Conservation (phyloP, 2,329 filamentous ascomycete genomes). For the Talaromyces albobiverticillius region DNA sequence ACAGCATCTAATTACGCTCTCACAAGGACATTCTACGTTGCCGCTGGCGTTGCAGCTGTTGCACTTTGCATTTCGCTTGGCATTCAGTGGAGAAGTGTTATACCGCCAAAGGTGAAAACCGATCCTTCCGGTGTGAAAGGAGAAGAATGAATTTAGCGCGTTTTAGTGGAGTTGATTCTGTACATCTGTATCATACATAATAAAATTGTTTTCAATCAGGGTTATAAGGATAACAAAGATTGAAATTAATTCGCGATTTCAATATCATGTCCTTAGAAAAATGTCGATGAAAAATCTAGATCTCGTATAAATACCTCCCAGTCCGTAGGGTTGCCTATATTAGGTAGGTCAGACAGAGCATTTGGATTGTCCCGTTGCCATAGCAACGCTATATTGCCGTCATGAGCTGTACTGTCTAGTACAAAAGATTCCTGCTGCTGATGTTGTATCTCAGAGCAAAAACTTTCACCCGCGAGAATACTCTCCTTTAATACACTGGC, state of each 20-base stretch:
- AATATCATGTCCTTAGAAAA: background rate
- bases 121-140: too few relatives aligned
- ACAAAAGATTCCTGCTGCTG: background rate
- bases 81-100: too few relatives aligned
- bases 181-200: too few relatives aligned
- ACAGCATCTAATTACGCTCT: too few relatives aligned
- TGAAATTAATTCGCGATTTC: background rate
- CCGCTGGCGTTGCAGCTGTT: too few relatives aligned
- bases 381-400: background rate
- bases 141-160: too few relatives aligned
- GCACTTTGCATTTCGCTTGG: too few relatives aligned
- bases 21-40: too few relatives aligned
- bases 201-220: too few relatives aligned
- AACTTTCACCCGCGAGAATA: too few relatives aligned
- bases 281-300: slow-evolving; percentile 4
- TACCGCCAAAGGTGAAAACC: too few relatives aligned
- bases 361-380: background rate
- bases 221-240: background rate
- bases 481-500: background rate
- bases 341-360: background rate
- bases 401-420: background rate
- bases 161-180: too few relatives aligned
- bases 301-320: slow-evolving; percentile 4
- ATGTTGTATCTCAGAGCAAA: background rate
- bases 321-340: slow-evolving; percentile 2